Conservation (phyloP, 257 asterid species). For the Forsythia suspensa region DNA sequence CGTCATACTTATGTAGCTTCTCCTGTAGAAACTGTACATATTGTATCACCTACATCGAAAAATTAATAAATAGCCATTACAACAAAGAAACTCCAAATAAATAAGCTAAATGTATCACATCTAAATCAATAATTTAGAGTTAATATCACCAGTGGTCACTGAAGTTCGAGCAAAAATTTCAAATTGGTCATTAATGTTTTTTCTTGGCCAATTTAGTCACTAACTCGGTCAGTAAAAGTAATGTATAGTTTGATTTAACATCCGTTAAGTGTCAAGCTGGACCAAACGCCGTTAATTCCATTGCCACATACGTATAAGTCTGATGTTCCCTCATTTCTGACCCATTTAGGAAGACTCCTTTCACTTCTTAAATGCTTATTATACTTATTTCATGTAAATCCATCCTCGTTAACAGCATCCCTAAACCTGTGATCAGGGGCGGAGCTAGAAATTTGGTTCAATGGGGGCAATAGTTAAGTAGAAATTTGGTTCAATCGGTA, state of each 20-base stretch:
- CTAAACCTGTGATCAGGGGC: conserved; percentile 38
- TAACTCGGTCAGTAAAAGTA: background rate
- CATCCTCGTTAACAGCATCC: conserved; percentile 64
- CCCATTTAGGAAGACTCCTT: conserved; percentile 16
- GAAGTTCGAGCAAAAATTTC: background rate
- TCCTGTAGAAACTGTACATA: conserved; percentile 82
- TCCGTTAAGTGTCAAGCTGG: background rate
- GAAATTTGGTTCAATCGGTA: too few relatives aligned
- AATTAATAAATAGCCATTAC: conserved; percentile 24
- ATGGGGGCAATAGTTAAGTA: too few relatives aligned
- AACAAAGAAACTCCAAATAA: conserved; percentile 10
- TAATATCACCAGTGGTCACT: background rate
- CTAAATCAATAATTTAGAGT: conserved; percentile 1
- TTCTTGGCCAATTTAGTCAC: background rate
- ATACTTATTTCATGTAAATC: conserved; percentile 42
- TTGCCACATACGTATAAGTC: background rate
- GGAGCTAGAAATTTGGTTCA: too few relatives aligned
- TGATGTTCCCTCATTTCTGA: background rate
- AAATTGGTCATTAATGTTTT: background rate
- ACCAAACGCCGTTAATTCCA: background rate
- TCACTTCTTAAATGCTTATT: conserved; percentile 20
- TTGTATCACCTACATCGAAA: conserved; percentile 71
- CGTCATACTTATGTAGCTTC: conserved; percentile 78
- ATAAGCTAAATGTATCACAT: background rate
- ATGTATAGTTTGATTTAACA: background rate